phyloP scores from a whole-genome alignment of 2,329 filamentous ascomycete species.

The Colletotrichum cuscutae region DNA sequence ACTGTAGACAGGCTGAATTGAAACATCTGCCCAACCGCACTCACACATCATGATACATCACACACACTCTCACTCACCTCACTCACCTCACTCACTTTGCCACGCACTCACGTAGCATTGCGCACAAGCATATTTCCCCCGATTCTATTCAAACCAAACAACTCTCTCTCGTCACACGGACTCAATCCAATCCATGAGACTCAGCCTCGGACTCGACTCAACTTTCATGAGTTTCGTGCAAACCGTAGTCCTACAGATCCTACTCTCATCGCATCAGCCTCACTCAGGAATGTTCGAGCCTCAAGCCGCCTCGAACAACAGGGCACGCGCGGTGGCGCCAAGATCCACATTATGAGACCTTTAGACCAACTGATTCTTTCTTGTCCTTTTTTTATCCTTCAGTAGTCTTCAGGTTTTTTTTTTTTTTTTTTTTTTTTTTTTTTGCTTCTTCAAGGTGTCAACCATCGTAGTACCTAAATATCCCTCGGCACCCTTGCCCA shows the following conservation, averaged over 20 bases:
- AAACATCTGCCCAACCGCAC: slow-evolving; percentile 31
- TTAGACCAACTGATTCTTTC: background rate
- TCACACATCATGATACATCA: background rate
- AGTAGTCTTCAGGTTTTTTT: background rate
- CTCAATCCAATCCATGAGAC: background rate
- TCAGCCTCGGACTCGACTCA: slow-evolving; percentile 1
- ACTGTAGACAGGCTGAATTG: slow-evolving; percentile 17
- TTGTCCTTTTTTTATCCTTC: background rate
- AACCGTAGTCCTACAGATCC: background rate
- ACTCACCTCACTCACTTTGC: background rate
- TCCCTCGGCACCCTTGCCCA: background rate
- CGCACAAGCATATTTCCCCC: slow-evolving; percentile 2
- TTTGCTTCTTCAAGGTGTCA: too few species aligned
- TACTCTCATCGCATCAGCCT: background rate
- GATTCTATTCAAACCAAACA: background rate
- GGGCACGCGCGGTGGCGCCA: background rate
- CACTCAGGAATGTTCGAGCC: background rate
- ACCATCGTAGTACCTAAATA: background rate
- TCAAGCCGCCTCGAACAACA: background rate
- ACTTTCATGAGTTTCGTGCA: background rate
- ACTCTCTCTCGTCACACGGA: background rate
- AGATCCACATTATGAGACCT: background rate
- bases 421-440: background rate
- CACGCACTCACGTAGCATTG: background rate
- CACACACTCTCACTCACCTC: slow-evolving; percentile 11